Conservation (phyloP, 352 stramenopile genomes). For the Phytopythium ostracodes region DNA sequence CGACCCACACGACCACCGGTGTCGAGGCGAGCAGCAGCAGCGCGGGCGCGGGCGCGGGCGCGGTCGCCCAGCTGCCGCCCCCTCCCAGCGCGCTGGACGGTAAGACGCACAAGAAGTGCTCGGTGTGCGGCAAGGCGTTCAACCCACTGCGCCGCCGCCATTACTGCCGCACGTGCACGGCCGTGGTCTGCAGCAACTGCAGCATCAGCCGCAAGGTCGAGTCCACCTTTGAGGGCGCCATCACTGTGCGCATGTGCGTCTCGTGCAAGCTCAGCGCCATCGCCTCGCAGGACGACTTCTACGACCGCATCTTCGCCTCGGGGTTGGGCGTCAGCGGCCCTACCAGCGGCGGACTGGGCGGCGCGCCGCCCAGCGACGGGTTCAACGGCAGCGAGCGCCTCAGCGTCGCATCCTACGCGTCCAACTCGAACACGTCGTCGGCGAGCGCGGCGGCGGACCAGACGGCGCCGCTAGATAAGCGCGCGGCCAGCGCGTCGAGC, state of each 20-base stretch:
- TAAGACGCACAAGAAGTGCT: conserved; percentile 58
- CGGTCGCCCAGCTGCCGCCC: too few species aligned
- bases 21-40: conserved; percentile 12
- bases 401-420: conserved; percentile 46
- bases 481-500: conserved; percentile 28
- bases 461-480: conserved; percentile 26
- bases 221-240: conserved; percentile 39
- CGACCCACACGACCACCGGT: not conserved
- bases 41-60: not conserved
- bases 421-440: conserved; percentile 24
- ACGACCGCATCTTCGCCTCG: conserved; percentile 74
- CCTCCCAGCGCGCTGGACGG: conserved; percentile 8
- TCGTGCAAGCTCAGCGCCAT: conserved; percentile 78
- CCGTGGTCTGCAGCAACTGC: conserved; percentile 77
- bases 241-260: conserved; percentile 74
- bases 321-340: conserved; percentile 16
- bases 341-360: conserved; percentile 11
- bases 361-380: conserved; percentile 21
- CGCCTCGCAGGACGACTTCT: conserved; percentile 69
- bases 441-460: conserved; percentile 13
- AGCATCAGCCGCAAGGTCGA: conserved; percentile 60
- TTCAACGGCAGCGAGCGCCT: conserved; percentile 36
- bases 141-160: conserved; percentile 76
- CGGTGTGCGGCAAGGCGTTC: conserved; percentile 80
- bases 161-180: conserved; percentile 65